Conservation (phyloP, 179 eudicot species). For the Dionaea muscipula region DNA sequence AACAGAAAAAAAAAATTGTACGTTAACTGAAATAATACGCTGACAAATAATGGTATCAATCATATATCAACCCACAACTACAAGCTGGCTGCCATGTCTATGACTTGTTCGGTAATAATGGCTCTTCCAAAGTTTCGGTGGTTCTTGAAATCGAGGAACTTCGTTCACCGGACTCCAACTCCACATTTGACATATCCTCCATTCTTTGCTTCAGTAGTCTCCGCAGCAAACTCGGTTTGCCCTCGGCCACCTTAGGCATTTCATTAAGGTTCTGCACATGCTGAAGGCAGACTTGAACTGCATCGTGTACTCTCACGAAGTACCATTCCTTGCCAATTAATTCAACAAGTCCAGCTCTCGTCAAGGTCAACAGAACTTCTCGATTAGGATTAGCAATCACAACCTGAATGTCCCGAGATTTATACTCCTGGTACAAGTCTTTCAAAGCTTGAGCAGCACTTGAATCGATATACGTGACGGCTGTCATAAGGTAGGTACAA, state of each 20-base stretch:
- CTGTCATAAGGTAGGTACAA: too few relatives aligned
- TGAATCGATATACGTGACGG: slow-evolving; percentile 81
- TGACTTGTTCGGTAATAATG: slow-evolving; percentile 45
- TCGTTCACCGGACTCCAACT: slow-evolving; percentile 53
- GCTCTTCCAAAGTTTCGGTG: slow-evolving; percentile 36
- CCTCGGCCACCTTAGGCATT: slow-evolving; percentile 23
- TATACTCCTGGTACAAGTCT: slow-evolving; percentile 78
- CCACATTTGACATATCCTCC: slow-evolving; percentile 27
- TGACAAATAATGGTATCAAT: background rate
- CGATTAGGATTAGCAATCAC: slow-evolving; percentile 82
- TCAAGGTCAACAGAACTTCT: slow-evolving; percentile 61
- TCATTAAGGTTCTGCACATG: slow-evolving; percentile 43
- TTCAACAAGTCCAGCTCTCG: slow-evolving; percentile 67
- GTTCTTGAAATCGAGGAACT: slow-evolving; percentile 20
- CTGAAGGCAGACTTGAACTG: slow-evolving; percentile 86
- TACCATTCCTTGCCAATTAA: slow-evolving; percentile 89
- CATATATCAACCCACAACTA: background rate
- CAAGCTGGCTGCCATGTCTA: slow-evolving; percentile 3
- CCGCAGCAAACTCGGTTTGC: slow-evolving; percentile 29
- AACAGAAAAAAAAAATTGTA: too few relatives aligned
- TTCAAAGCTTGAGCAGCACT: slow-evolving; percentile 80
- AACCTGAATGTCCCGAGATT: slow-evolving; percentile 70
- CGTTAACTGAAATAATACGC: background rate
- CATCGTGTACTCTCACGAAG: slow-evolving; percentile 93
- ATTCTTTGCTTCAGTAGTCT: slow-evolving; percentile 33